Conservation (phyloP, 2,329 filamentous ascomycete species). For the Colletotrichum sp. region DNA sequence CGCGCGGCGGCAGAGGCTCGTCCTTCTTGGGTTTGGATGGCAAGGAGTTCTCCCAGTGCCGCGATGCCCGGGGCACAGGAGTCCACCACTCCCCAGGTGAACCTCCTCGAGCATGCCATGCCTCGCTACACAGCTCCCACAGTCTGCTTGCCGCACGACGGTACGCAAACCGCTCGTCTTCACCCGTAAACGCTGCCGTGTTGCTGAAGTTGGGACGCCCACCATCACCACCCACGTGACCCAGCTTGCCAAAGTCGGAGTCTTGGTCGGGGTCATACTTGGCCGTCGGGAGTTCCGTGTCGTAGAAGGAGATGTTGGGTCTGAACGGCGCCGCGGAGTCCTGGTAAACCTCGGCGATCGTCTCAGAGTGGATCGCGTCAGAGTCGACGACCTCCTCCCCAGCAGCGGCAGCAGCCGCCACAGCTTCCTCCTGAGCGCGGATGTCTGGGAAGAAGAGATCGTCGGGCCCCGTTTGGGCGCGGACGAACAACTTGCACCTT, state of each 20-base stretch:
- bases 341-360: conserved; percentile 73
- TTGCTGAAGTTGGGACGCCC: conserved; percentile 69
- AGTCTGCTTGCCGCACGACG: conserved; percentile 78
- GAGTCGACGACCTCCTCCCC: conserved; percentile 24
- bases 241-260: conserved; percentile 54
- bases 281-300: conserved; percentile 47
- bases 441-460: conserved; percentile 78
- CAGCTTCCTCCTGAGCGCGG: conserved; percentile 6
- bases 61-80: conserved; percentile 65
- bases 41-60: conserved; percentile 67
- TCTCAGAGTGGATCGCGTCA: conserved; percentile 49
- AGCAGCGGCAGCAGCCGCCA: neutral
- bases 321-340: conserved; percentile 79
- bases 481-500: conserved; percentile 76
- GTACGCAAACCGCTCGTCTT: conserved; percentile 83
- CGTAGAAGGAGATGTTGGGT: conserved; percentile 76
- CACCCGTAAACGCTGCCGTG: conserved; percentile 73
- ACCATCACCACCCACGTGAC: neutral
- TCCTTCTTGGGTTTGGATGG: conserved; percentile 13
- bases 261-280: conserved; percentile 63
- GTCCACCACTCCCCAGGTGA: conserved; percentile 57
- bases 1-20: neutral
- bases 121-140: conserved; percentile 79
- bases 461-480: conserved; percentile 72
- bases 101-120: conserved; percentile 71